Base-by-base conservation (phyloP, 2,329 filamentous ascomycete species). In the Epichloe coenophiala region DNA sequence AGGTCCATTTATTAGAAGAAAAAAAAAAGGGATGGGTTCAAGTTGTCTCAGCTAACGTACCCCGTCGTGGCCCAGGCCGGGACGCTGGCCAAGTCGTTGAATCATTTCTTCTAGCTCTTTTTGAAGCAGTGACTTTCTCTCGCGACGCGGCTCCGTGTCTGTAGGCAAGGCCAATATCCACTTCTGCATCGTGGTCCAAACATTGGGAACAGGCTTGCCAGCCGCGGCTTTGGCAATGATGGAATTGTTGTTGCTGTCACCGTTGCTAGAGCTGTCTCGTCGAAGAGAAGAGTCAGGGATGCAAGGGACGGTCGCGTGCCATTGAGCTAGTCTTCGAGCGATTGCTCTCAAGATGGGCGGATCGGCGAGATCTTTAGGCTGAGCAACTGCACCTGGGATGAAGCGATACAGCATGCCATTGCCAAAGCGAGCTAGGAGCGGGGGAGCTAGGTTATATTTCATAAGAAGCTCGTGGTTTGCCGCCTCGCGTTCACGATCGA, bases 381-480 rank as follows among this genome's bases (percentile, higher is more conserved):
- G 79, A 60, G 89, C 90, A 49, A 87, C 85, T 56, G 77, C 80
- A 48, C 93, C 93, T 55, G 80, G 80, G 57, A 97, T 85, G 70
- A 85, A 98, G 59, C 86, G 82, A 73, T 98, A 98, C 62, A 98
- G 78, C 71, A 98, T 87, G 58, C 93, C 93, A 65, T 98, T 98
- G 60, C 89, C 77, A 74, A 98, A 98, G 57, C 90, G 85, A 50
- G 90, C 93, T 53, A 97, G 78, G 48, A 98, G 76, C 54, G 86
- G 75, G 38, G 93, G 93, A 19, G 93, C 93, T 49, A 98, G 82
- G 59, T 83, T 81, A 61, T 89, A 75, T 58, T 80, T 80, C 70
- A 90, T 88, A 55, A 97, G 82, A 51, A 96, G 77, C 64, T 89
- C 89, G 69, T 98, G 93, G 64, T 83, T 84, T 60, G 81, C 75